Percentiles rank a stretch among this genome's conserved stretches.
Evolutionary conservation across 352 stramenopile genomes (phyloP).

Genomic region (Thraustochytrium striatum): DNA sequence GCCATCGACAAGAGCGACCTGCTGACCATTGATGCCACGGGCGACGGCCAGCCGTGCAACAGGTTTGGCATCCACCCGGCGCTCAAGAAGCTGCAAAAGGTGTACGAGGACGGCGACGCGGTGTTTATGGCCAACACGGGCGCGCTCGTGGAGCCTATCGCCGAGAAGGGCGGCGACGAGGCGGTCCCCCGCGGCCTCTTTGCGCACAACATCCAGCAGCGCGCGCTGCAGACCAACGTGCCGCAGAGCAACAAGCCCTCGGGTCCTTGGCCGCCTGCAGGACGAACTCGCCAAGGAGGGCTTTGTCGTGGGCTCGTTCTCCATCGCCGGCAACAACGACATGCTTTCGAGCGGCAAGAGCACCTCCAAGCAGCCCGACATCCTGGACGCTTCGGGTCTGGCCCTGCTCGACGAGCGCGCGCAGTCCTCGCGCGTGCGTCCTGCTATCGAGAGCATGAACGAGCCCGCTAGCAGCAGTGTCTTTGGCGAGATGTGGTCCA

Average conservation of each 20-base stretch:
- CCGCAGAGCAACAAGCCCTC: constrained; percentile 54
- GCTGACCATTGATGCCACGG: not conserved
- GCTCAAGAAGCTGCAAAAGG: constrained; percentile 52
- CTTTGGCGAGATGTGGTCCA: constrained; percentile 15
- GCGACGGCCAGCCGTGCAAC: constrained; percentile 55
- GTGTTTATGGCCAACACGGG: constrained; percentile 62
- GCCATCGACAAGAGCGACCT: not conserved
- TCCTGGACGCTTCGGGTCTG: constrained; percentile 30
- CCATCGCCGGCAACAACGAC: constrained; percentile 55
- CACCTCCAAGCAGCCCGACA: constrained; percentile 51
- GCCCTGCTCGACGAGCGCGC: constrained; percentile 50
- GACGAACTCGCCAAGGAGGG: constrained; percentile 54
- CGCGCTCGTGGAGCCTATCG: constrained; percentile 60
- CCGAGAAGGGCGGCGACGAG: constrained; percentile 57
- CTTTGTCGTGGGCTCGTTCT: constrained; percentile 53
- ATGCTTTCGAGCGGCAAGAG: constrained; percentile 55
- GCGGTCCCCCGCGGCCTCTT: constrained; percentile 59
- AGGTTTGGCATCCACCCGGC: constrained; percentile 62
- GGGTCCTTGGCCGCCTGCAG: constrained; percentile 61
- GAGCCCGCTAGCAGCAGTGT: not conserved
- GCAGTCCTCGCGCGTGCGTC: not conserved
- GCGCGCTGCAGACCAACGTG: constrained; percentile 56
- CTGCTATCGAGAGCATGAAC: not conserved
- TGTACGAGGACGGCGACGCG: constrained; percentile 61
- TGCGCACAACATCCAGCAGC: constrained; percentile 58